Percentiles rank a stretch among this genome's conserved stretches.
These are phyloP conservation scores for Cordia subcordata DNA, from an alignment of 257 asterid genomes.

Conservation along the genomic window DNA sequence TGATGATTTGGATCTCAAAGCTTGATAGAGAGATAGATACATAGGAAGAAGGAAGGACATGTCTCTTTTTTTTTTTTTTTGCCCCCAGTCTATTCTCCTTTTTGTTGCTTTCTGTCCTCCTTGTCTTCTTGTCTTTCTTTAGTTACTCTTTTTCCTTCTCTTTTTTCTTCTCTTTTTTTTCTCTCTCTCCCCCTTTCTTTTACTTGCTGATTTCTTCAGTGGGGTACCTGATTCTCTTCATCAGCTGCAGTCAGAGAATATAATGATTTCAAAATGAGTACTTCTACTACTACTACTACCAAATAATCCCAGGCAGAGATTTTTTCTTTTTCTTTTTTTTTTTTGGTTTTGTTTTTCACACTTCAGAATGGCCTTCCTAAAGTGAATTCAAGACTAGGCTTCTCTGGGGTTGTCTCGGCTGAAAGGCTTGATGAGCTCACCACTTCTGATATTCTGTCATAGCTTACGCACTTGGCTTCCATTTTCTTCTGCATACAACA, in stretches of 20 bases:
- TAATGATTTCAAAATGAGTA: slow-evolving; percentile 64
- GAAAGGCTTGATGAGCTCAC: slow-evolving; percentile 64
- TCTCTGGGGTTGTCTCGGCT: slow-evolving; percentile 59
- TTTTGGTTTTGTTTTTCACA: not conserved
- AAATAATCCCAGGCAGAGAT: too few species aligned
- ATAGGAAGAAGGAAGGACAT: not conserved
- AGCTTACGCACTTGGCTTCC: slow-evolving; percentile 44
- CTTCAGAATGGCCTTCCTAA: slow-evolving; percentile 46
- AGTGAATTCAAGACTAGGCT: slow-evolving; percentile 88
- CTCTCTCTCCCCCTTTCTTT: too few species aligned
- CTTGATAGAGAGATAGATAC: slow-evolving; percentile 20
- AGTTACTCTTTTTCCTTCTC: slow-evolving; percentile 22
- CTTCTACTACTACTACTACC: too few species aligned
- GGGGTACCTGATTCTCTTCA: slow-evolving; percentile 55
- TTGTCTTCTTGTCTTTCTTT: slow-evolving; percentile 68
- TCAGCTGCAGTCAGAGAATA: slow-evolving; percentile 23
- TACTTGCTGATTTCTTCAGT: slow-evolving; percentile 35
- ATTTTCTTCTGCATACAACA: slow-evolving; percentile 36
- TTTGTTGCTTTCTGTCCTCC: slow-evolving; percentile 75
- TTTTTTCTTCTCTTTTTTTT: slow-evolving; percentile 1
- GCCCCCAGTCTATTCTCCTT: slow-evolving; percentile 23
- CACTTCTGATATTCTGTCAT: slow-evolving; percentile 64
- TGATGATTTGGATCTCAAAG: not conserved
- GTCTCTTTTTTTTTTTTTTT: slow-evolving; percentile 8
- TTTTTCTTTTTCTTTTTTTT: too few species aligned